These are phyloP conservation scores for Remersonia thermophila DNA, from an alignment of 2,329 filamentous ascomycete species.

Conservation along the genomic window DNA sequence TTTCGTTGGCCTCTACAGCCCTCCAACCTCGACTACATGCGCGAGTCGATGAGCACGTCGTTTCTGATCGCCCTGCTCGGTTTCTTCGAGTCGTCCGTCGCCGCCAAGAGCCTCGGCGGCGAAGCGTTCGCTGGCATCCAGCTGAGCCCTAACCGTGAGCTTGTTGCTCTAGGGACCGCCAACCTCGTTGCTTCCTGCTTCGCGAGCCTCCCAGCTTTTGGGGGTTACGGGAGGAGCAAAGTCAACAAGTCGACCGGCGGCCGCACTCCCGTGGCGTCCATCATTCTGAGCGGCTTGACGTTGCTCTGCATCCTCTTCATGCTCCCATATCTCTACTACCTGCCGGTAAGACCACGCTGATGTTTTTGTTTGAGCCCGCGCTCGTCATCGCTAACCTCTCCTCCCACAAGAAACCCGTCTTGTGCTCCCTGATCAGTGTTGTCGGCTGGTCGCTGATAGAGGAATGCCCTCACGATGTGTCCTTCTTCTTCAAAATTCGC, in stretches of 20 bases:
- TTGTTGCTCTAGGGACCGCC: constrained; percentile 80
- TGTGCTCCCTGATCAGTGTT: constrained; percentile 88
- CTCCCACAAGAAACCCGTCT: constrained; percentile 63
- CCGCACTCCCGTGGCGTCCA: constrained; percentile 83
- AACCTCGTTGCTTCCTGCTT: constrained; percentile 90
- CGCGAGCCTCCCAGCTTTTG: constrained; percentile 86
- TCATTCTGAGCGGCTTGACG: constrained; percentile 74
- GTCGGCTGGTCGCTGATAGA: constrained; percentile 92
- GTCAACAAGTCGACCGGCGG: constrained; percentile 88
- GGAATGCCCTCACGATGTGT: constrained; percentile 84
- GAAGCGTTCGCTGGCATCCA: constrained; percentile 66
- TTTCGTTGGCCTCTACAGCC: constrained; percentile 79
- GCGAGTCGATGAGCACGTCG: constrained; percentile 76
- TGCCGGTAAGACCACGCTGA: too few relatives aligned
- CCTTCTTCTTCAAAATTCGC: constrained; percentile 75
- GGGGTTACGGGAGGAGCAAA: constrained; percentile 91
- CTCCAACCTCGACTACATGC: constrained; percentile 67
- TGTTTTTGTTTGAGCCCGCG: too few relatives aligned
- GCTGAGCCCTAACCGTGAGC: constrained; percentile 81
- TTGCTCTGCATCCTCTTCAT: constrained; percentile 70
- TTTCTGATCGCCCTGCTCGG: constrained; percentile 89
- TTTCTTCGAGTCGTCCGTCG: constrained; percentile 97
- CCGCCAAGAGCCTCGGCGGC: constrained; percentile 76
- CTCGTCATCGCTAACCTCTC: too few relatives aligned
- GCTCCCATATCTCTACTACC: constrained; percentile 84